Evolutionary conservation across 306 rosid genomes (phyloP).

Genomic region (Sphenostylis stenocarpa): DNA sequence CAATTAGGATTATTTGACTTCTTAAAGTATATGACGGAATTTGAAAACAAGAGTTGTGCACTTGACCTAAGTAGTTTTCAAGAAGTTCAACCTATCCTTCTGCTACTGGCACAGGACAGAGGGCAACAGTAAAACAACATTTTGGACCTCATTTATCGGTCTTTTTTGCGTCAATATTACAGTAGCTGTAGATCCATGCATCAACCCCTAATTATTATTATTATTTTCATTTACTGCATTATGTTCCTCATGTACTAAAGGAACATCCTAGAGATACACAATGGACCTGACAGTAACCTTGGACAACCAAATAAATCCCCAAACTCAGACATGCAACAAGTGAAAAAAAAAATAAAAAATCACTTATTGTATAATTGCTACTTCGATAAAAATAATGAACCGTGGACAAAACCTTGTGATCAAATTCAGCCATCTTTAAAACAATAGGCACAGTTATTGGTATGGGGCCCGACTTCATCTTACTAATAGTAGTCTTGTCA

Average conservation of each 20-base stretch:
- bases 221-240: conserved; percentile 13
- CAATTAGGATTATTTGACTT: conserved; percentile 11
- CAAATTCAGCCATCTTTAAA: conserved; percentile 95
- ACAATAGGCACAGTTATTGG: conserved; percentile 86
- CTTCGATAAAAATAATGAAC: conserved; percentile 17
- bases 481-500: conserved; percentile 38
- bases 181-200: background rate
- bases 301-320: conserved; percentile 7
- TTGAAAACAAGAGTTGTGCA: background rate
- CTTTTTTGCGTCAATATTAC: background rate
- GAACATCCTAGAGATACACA: conserved; percentile 20
- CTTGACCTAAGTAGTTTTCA: background rate
- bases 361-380: background rate
- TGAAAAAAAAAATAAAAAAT: conserved; percentile 8
- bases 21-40: conserved; percentile 11
- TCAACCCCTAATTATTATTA: background rate
- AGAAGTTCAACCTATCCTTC: conserved; percentile 13
- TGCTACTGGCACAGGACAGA: background rate
- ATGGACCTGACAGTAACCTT: background rate
- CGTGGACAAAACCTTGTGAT: conserved; percentile 72
- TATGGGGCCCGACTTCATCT: conserved; percentile 76
- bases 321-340: conserved; percentile 2
- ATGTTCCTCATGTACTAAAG: background rate
- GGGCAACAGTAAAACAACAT: conserved; percentile 10
- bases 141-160: background rate